A percentile compares a stretch with the other conserved stretches of the same genome.
Conservation (phyloP, 768 basidiomycete species). For the Panaeolus cyanescens region DNA sequence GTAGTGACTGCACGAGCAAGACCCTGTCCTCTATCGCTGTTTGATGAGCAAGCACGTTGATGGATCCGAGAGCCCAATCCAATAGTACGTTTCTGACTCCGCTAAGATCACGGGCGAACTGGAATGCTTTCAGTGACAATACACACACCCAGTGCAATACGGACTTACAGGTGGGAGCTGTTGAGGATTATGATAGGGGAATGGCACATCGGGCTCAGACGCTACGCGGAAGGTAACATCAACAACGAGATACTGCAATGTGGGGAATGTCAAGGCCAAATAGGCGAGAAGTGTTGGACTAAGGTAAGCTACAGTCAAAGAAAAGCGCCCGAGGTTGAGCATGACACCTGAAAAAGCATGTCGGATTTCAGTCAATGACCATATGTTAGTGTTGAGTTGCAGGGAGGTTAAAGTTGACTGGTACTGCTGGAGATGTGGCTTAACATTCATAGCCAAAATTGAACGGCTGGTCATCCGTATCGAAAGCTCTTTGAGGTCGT, state of each 20-base stretch:
- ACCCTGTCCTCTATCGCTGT: neutral
- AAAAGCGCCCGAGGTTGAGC: neutral
- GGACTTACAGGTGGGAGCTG: neutral
- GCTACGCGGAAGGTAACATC: neutral
- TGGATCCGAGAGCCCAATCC: neutral
- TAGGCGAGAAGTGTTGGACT: neutral
- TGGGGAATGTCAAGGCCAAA: neutral
- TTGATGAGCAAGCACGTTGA: neutral
- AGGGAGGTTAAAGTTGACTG: neutral
- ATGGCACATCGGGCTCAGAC: neutral
- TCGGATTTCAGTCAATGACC: neutral
- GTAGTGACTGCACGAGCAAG: neutral
- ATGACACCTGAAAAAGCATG: neutral
- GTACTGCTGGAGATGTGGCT: neutral
- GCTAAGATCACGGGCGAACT: neutral
- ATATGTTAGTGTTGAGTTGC: neutral
- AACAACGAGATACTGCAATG: neutral
- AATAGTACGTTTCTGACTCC: neutral
- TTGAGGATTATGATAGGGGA: neutral
- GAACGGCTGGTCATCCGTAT: neutral
- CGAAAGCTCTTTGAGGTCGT: neutral
- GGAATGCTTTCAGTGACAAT: neutral
- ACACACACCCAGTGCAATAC: no score
- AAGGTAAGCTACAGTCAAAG: neutral
- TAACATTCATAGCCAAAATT: neutral